phyloP scores from a whole-genome alignment of 2,329 filamentous ascomycete genomes.

The Calonectria leucothoes region DNA sequence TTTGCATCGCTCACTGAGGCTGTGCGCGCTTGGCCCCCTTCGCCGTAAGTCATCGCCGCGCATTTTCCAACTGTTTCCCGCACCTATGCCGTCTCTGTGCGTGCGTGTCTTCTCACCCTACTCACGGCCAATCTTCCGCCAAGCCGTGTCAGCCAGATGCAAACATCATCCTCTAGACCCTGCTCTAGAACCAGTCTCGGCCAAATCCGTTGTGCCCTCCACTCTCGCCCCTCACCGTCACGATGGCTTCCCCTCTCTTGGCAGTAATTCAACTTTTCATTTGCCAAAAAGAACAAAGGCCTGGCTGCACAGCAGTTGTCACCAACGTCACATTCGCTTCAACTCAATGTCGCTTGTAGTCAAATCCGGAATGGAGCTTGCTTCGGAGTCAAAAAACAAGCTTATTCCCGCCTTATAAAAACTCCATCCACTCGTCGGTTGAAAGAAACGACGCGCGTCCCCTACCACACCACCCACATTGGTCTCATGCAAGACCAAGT shows the following conservation, averaged over 20 bases:
- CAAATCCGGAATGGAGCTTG: constrained; percentile 3
- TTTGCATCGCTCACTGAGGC: constrained; percentile 6
- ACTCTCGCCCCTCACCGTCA: background rate
- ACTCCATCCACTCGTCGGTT: background rate
- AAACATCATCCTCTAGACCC: background rate
- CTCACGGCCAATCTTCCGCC: background rate
- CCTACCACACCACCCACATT: background rate
- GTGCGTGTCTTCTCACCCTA: background rate
- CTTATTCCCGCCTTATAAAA: constrained; percentile 2
- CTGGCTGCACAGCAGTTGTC: background rate
- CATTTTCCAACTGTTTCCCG: background rate
- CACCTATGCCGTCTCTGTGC: background rate
- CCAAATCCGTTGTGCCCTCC: background rate
- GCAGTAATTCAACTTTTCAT: background rate
- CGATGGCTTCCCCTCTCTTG: background rate
- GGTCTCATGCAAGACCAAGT: background rate
- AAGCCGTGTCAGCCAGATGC: background rate
- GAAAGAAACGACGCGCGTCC: constrained; percentile 17
- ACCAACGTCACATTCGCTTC: background rate
- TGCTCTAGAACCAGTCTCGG: background rate
- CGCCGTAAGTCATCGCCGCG: background rate
- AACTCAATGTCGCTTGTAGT: background rate
- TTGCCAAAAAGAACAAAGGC: background rate
- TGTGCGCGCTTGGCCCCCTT: constrained; percentile 7
- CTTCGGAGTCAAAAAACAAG: constrained; percentile 17